Conservation (phyloP, 2,329 filamentous ascomycete genomes). For the Nothomitra cinnamomea region DNA sequence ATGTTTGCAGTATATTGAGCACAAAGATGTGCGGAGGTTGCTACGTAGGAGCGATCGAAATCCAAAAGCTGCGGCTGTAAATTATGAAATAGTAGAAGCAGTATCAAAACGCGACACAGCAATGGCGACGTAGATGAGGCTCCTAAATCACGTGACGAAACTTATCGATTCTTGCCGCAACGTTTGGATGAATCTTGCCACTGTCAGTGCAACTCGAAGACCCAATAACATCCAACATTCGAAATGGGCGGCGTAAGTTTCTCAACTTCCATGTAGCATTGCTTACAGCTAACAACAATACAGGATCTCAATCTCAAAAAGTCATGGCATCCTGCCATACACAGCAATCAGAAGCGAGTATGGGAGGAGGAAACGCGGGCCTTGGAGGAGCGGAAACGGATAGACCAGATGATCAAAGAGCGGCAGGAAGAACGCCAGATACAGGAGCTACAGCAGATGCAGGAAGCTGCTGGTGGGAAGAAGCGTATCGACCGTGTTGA, state of each 20-base stretch:
- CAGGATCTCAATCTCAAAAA: slow-evolving; percentile 78
- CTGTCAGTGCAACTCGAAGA: no score
- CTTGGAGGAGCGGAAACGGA: slow-evolving; percentile 85
- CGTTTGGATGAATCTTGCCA: neutral
- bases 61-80: neutral
- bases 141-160: neutral
- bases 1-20: slow-evolving; percentile 28
- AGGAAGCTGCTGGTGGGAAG: slow-evolving; percentile 73
- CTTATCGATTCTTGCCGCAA: neutral
- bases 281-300: neutral
- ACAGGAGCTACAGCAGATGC: slow-evolving; percentile 77
- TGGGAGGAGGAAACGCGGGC: slow-evolving; percentile 87
- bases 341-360: slow-evolving; percentile 79
- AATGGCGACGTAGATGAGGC: no score
- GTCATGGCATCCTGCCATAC: slow-evolving; percentile 79
- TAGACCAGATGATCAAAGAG: slow-evolving; percentile 80
- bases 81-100: neutral
- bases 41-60: slow-evolving; percentile 7
- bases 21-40: neutral
- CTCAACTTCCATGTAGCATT: no score
- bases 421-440: slow-evolving; percentile 85
- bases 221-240: slow-evolving; percentile 15
- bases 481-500: slow-evolving; percentile 74
- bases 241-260: slow-evolving; percentile 53
- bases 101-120: neutral